A percentile compares a stretch with the other conserved stretches of the same genome.
Evolutionary conservation across 2,329 filamentous ascomycete species (phyloP).

Genomic region (Alternaria arbusti): DNA sequence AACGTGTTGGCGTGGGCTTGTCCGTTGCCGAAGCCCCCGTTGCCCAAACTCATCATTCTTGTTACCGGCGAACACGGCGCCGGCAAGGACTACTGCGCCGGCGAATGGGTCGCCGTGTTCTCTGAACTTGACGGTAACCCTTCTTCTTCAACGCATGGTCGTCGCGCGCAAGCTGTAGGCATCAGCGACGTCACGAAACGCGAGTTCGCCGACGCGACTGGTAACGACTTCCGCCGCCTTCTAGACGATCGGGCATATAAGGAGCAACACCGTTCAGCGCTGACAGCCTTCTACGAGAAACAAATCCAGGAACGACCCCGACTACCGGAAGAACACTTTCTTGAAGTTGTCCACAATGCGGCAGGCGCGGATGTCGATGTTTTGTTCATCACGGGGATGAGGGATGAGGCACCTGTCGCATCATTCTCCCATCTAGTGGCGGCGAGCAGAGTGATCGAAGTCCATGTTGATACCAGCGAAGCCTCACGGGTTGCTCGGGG

Average conservation of each 20-base stretch:
- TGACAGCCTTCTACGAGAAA: slow-evolving; percentile 60
- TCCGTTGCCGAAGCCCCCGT: slow-evolving; percentile 54
- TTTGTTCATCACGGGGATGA: slow-evolving; percentile 68
- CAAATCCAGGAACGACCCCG: slow-evolving; percentile 53
- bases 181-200: slow-evolving; percentile 63
- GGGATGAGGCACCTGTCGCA: slow-evolving; percentile 65
- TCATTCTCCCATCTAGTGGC: slow-evolving; percentile 62
- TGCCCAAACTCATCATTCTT: slow-evolving; percentile 46
- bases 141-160: slow-evolving; percentile 19
- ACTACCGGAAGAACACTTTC: slow-evolving; percentile 54
- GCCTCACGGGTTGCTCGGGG: slow-evolving; percentile 47
- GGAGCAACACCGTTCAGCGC: slow-evolving; percentile 61
- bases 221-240: slow-evolving; percentile 57
- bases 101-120: slow-evolving; percentile 58
- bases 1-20: slow-evolving; percentile 63
- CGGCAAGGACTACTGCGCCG: slow-evolving; percentile 68
- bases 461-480: slow-evolving; percentile 55
- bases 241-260: slow-evolving; percentile 65
- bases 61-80: slow-evolving; percentile 62
- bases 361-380: slow-evolving; percentile 54
- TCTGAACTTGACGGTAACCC: slow-evolving; percentile 6
- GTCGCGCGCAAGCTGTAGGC: background rate
- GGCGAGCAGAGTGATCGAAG: slow-evolving; percentile 60
- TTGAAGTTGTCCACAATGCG: slow-evolving; percentile 50
- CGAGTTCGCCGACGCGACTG: slow-evolving; percentile 60